phyloP scores from a whole-genome alignment of 108 stramenopile species.

The Cyclostephanos tholiformis region DNA sequence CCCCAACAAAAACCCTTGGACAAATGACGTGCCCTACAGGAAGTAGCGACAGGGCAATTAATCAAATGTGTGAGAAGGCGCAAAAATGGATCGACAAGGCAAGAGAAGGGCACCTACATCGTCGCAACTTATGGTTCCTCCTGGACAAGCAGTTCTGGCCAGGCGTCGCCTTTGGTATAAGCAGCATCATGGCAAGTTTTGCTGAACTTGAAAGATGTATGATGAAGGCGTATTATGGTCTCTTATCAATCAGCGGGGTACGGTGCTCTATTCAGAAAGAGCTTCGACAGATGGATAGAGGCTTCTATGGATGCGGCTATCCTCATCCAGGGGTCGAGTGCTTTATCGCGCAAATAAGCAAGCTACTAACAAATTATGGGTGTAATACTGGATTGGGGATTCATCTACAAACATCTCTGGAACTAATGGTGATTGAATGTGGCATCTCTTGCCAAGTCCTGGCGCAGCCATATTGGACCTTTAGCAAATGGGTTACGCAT shows the following conservation, averaged over 20 bases:
- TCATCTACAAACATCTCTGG: no score
- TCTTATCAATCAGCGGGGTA: neutral
- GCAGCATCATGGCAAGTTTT: neutral
- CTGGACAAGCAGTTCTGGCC: slow-evolving; percentile 20
- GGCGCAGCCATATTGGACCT: no score
- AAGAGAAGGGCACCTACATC: neutral
- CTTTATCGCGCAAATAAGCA: neutral
- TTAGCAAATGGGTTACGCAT: no score
- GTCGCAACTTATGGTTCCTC: slow-evolving; percentile 9
- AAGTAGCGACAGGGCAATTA: neutral
- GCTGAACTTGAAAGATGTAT: neutral
- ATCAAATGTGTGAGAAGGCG: slow-evolving; percentile 19
- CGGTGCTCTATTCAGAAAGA: neutral
- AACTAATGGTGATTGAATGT: no score
- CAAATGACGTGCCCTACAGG: slow-evolving; percentile 9
- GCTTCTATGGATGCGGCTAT: slow-evolving; percentile 6
- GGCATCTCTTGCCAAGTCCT: no score
- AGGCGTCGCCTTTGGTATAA: slow-evolving; percentile 15
- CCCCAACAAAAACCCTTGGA: slow-evolving; percentile 16
- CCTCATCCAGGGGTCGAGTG: slow-evolving; percentile 10
- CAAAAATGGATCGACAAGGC: slow-evolving; percentile 15
- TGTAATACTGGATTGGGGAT: no score
- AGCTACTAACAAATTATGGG: no score
- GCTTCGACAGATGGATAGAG: slow-evolving; percentile 3
- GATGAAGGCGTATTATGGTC: slow-evolving; percentile 1